Conservation (phyloP, 2,329 filamentous ascomycete genomes). For the Dactylellina sp. region DNA sequence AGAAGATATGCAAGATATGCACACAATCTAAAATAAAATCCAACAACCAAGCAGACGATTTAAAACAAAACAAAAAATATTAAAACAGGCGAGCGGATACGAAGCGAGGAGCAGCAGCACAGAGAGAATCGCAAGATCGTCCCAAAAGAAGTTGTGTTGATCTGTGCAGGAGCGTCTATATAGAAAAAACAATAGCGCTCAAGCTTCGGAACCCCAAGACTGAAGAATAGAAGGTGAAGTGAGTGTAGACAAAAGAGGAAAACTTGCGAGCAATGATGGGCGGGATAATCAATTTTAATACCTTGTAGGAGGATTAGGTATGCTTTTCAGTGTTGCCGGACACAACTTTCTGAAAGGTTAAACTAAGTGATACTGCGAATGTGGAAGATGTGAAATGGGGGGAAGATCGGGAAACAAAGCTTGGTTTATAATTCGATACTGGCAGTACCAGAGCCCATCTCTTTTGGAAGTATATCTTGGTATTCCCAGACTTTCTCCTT, state of each 20-base stretch:
- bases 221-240: constrained; percentile 3
- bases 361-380: too few species aligned
- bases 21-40: constrained; percentile 9
- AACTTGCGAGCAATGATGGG: constrained; percentile 49
- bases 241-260: constrained; percentile 30
- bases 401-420: constrained; percentile 34
- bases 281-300: constrained; percentile 56
- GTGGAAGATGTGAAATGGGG: constrained; percentile 16
- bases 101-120: constrained; percentile 15
- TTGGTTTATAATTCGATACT: constrained; percentile 43
- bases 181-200: constrained; percentile 17
- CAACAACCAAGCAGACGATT: constrained; percentile 5
- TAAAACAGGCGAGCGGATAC: constrained; percentile 18
- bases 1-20: background rate
- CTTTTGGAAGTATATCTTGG: constrained; percentile 25
- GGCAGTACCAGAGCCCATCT: background rate
- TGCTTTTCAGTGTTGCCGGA: constrained; percentile 52
- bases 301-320: constrained; percentile 46
- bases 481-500: constrained; percentile 46
- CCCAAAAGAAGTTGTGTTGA: constrained; percentile 25
- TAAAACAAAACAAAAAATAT: constrained; percentile 1
- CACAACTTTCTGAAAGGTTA: constrained; percentile 29
- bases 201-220: constrained; percentile 26
- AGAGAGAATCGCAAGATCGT: constrained; percentile 31
- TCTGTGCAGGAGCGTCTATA: constrained; percentile 26